phyloP scores from a whole-genome alignment of 1,284 basidiomycete species.

The Polyporus tsugae region DNA sequence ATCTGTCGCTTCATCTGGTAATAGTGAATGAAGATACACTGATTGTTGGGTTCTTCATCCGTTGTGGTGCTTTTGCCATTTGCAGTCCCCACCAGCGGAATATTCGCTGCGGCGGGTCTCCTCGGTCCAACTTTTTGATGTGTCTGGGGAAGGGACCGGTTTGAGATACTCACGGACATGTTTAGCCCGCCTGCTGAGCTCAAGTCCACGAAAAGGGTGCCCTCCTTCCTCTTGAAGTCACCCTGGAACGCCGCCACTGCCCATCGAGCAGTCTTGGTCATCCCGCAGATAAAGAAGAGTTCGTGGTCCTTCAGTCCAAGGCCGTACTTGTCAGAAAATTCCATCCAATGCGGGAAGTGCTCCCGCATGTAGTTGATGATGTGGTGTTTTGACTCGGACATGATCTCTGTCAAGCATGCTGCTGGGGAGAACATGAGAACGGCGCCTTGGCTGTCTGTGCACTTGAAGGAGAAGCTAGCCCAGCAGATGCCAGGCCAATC shows the following conservation, averaged over 20 bases:
- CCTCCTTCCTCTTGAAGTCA: constrained; percentile 5
- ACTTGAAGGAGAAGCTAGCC: constrained; percentile 23
- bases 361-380: constrained; percentile 28
- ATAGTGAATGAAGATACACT: constrained; percentile 37
- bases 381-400: constrained; percentile 22
- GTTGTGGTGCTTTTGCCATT: neutral
- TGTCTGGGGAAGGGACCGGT: constrained; percentile 2
- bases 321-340: constrained; percentile 25
- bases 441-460: constrained; percentile 22
- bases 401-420: constrained; percentile 15
- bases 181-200: neutral
- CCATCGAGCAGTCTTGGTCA: constrained; percentile 36
- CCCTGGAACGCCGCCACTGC: constrained; percentile 27
- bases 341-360: constrained; percentile 33
- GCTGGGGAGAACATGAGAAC: constrained; percentile 19
- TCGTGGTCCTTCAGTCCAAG: constrained; percentile 28
- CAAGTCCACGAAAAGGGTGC: constrained; percentile 2
- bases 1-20: constrained; percentile 33
- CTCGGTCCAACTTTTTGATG: constrained; percentile 8
- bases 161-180: constrained; percentile 10
- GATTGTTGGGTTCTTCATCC: constrained; percentile 13
- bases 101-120: too few relatives aligned
- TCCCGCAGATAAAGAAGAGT: constrained; percentile 36
- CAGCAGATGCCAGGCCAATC: neutral
- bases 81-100: neutral